Conservation (phyloP, 495 filamentous ascomycete genomes). For the Delitschia confertaspora region DNA sequence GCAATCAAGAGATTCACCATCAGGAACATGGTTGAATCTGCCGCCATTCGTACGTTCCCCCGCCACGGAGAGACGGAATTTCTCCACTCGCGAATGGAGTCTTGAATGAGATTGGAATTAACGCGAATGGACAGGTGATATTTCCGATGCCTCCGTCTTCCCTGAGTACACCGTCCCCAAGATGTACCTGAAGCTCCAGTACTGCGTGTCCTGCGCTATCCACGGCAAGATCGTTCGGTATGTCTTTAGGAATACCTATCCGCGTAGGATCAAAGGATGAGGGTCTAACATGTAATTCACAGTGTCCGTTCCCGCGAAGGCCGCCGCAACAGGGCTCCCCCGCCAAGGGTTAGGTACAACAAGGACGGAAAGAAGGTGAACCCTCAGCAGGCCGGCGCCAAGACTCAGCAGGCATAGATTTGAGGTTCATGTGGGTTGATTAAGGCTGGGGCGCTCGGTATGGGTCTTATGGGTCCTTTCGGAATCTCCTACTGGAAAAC, state of each 20-base stretch:
- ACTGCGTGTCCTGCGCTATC: slow-evolving; percentile 99
- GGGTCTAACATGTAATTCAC: slow-evolving; percentile 31
- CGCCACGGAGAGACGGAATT: neutral
- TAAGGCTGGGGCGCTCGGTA: slow-evolving; percentile 15
- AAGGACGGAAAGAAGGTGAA: slow-evolving; percentile 99
- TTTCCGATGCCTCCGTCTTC: slow-evolving; percentile 98
- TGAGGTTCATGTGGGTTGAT: slow-evolving; percentile 42
- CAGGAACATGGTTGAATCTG: slow-evolving; percentile 99
- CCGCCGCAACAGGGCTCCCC: slow-evolving; percentile 96
- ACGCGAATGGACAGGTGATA: slow-evolving; percentile 68
- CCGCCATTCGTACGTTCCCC: slow-evolving; percentile 87
- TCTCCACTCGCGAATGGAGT: neutral
- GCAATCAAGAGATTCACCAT: slow-evolving; percentile 99
- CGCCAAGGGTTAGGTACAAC: slow-evolving; percentile 96
- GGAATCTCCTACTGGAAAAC: slow-evolving; percentile 22
- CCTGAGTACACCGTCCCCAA: slow-evolving; percentile 98
- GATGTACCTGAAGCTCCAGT: slow-evolving; percentile 99
- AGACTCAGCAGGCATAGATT: slow-evolving; percentile 28
- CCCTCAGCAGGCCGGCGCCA: slow-evolving; percentile 66
- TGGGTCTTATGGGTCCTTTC: slow-evolving; percentile 23
- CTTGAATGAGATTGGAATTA: neutral
- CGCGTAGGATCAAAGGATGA: neutral
- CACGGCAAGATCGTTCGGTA: slow-evolving; percentile 99
- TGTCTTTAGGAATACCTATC: slow-evolving; percentile 39
- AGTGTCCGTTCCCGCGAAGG: slow-evolving; percentile 97